A percentile compares a stretch with the other conserved stretches of the same genome.
phyloP scores from a whole-genome alignment of 2,329 filamentous ascomycete genomes.

The Bipolaris gigantea region DNA sequence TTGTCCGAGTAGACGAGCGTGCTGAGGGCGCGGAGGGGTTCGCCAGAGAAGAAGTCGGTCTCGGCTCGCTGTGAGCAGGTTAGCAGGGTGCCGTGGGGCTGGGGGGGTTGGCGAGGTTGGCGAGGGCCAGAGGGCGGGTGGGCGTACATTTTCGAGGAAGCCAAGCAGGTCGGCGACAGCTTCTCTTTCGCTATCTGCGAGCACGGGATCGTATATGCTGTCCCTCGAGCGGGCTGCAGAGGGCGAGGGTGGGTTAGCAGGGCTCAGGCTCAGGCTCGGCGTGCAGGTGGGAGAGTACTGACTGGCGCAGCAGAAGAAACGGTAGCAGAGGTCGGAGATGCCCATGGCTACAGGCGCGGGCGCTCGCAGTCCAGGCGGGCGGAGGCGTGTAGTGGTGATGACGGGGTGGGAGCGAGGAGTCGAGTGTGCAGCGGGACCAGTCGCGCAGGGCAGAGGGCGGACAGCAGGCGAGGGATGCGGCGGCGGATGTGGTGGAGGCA shows the following conservation, averaged over 20 bases:
- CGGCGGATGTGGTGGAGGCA: too few relatives aligned
- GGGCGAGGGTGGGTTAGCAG: slow-evolving; percentile 22
- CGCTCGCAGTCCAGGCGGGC: slow-evolving; percentile 28
- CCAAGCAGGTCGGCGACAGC: slow-evolving; percentile 93
- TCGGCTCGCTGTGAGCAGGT: slow-evolving; percentile 72
- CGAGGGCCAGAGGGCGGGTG: slow-evolving; percentile 11
- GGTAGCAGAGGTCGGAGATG: slow-evolving; percentile 38
- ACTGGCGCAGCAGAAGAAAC: slow-evolving; percentile 45
- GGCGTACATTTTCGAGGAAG: slow-evolving; percentile 89
- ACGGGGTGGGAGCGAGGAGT: background rate
- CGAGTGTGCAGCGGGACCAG: slow-evolving; percentile 1
- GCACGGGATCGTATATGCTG: slow-evolving; percentile 59
- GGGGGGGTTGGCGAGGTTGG: slow-evolving; percentile 4
- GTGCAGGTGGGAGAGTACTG: slow-evolving; percentile 14
- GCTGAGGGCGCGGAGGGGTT: slow-evolving; percentile 88
- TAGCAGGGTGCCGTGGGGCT: slow-evolving; percentile 34
- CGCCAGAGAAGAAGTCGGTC: slow-evolving; percentile 97
- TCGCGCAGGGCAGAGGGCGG: slow-evolving; percentile 10
- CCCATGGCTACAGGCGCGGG: slow-evolving; percentile 37
- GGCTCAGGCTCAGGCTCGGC: slow-evolving; percentile 1
- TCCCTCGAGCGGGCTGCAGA: slow-evolving; percentile 50
- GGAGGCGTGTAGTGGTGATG: background rate
- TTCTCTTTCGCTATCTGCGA: slow-evolving; percentile 95
- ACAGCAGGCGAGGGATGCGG: slow-evolving; percentile 11
- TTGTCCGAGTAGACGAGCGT: slow-evolving; percentile 98